Evolutionary conservation across 257 asterid genomes (phyloP), one percentile per base, ranked within the genome.

Genomic region (Verbascum thapsus): DNA sequence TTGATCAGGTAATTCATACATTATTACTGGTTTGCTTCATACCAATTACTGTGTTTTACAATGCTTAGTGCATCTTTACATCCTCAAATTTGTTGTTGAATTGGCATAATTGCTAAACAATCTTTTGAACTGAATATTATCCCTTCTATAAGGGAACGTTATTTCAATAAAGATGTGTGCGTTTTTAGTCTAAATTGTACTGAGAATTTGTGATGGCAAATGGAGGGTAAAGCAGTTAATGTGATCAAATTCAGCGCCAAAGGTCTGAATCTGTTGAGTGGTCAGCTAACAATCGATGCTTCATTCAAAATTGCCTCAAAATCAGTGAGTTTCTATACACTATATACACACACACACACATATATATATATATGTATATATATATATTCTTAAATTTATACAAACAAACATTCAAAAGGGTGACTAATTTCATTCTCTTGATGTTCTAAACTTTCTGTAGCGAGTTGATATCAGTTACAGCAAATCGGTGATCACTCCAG

Each of bases 401-500:
- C 11, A 1, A 2, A 54, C 17, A 10, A 41, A 50, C 11, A 4
- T 7, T 51, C n/a, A 70, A 53, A 55, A 17, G 19, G 48, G 13
- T 64, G 44, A 35, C 7, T 9, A 26, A 43, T 22, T 17, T 17
- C 58, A 1, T 8, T 64, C 15, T 64, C 43, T 44, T 66, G 52
- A 37, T 43, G 38, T 34, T 42, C 18, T 53, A 8, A 13, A 40
- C 42, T 57, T 15, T 59, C 19, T 72, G 62, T 74, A 88, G 98
- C 85, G 90, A 77, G 98, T 91, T 43, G 92, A 84, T 47, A 91
- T 91, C 54, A 74, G 43, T 26, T 88, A 84, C 80, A 54, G 64
- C 32, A 83, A 61, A 70, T 84, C 98, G 3, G 72, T 54, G 42
- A 86, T 91, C 72, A 88, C 88, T 11, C 98, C 98, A 1, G 83